Base-by-base conservation (phyloP, 306 rosid species). In the Vigna unguiculata region DNA sequence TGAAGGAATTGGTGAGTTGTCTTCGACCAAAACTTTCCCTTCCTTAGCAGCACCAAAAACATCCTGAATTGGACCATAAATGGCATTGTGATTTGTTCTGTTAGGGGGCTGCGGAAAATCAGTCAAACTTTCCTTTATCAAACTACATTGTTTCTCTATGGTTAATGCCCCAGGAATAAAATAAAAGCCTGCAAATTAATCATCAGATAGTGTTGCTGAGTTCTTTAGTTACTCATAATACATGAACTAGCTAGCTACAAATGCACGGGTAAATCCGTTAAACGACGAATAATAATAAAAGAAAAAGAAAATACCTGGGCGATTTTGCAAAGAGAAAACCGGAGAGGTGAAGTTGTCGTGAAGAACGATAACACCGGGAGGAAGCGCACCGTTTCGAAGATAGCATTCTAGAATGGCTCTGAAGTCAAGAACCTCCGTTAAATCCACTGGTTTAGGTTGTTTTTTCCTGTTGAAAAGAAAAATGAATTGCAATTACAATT, bases 91-190 rank as follows among this genome's bases (percentile, higher is more conserved):
- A 86, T 92, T 95, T 47, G 99, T 92, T 87, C 99, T 88, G 49
- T 92, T 95, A 32, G 97, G 97, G 72, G 99, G 97, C 80, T 88
- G 96, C 0, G 97, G 99, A 51, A 92, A 92, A 72, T 87, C 86
- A 57, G 38, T 83, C 72, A 95, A 81, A 76, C 96, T 90, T 86
- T 90, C 93, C 91, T 78, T 87, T 28, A 90, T 88, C 93, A 91
- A 90, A 67, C 67, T 74, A 51, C 88, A 90, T 79, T 95, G 97
- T 69, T 89, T 90, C 81, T 90, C 86, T n/a, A 85, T 2, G 59
- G 72, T 82, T 66, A 90, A 81, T 14, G 92, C 96, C 22, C 87
- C 89, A 40, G 97, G 93, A 68, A 95, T 83, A 80, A 95, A 92
- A 85, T 85, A 92, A 85, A 92, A 95, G 4, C 97, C 97, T 95